These are phyloP conservation scores for Phytophthora syringae DNA, from an alignment of 352 stramenopile genomes.

Conservation along the genomic window DNA sequence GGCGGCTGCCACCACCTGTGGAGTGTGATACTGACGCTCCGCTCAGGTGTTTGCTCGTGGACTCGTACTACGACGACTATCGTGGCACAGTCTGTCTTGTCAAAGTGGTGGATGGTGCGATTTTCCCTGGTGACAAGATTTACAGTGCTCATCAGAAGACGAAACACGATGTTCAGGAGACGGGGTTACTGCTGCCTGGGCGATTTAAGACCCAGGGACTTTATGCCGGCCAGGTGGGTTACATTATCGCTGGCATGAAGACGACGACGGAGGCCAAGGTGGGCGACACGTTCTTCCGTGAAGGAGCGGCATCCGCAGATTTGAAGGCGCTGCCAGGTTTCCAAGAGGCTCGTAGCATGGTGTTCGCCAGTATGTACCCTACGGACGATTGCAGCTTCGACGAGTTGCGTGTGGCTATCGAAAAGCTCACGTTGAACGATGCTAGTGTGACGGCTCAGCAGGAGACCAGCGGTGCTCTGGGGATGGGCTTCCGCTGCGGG, in stretches of 20 bases:
- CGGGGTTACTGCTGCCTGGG: constrained; percentile 93
- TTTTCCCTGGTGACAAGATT: constrained; percentile 87
- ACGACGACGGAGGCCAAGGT: constrained; percentile 97
- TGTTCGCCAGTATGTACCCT: constrained; percentile 99
- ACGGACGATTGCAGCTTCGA: constrained; percentile 97
- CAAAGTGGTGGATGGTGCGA: constrained; percentile 93
- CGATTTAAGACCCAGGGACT: constrained; percentile 81
- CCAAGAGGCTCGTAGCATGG: constrained; percentile 93
- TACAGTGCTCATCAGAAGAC: constrained; percentile 75
- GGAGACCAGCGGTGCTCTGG: constrained; percentile 94
- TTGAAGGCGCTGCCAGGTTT: constrained; percentile 81
- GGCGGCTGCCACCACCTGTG: constrained; percentile 72
- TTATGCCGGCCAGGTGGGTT: constrained; percentile 95
- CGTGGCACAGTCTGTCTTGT: constrained; percentile 96
- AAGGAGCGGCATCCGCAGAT: constrained; percentile 46
- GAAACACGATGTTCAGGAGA: constrained; percentile 96
- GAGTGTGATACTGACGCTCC: constrained; percentile 59
- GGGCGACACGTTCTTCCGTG: constrained; percentile 85
- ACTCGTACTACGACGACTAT: constrained; percentile 98
- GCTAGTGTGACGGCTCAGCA: constrained; percentile 95
- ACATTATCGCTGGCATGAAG: constrained; percentile 98
- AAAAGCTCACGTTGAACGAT: constrained; percentile 98
- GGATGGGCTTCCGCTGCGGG: constrained; percentile 96
- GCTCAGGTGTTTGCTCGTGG: constrained; percentile 94
- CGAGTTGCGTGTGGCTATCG: constrained; percentile 95